These are phyloP conservation scores for Globisporangium takayamanum DNA, from an alignment of 352 stramenopile species.

Conservation along the genomic window DNA sequence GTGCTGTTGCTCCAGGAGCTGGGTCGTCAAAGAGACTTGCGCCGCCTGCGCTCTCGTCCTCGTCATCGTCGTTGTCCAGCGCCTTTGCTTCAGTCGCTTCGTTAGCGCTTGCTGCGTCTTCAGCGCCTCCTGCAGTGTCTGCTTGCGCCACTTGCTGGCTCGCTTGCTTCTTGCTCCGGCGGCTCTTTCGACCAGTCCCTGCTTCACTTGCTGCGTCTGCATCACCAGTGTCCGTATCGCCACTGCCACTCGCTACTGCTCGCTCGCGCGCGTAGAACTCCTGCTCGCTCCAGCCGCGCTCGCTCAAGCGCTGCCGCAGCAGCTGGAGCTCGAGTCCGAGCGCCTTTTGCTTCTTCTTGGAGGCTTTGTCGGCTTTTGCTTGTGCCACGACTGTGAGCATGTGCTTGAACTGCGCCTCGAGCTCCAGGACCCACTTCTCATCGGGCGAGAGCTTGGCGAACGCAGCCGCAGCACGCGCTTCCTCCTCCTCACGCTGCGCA, in stretches of 20 bases:
- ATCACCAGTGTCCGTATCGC: neutral
- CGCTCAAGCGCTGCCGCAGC: conserved; percentile 10
- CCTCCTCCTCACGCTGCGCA: conserved; percentile 36
- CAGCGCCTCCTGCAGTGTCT: neutral
- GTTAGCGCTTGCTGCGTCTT: no score
- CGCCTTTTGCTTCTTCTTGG: conserved; percentile 40
- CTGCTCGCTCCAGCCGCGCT: conserved; percentile 17
- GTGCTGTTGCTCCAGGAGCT: neutral
- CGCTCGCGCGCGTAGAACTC: conserved; percentile 9
- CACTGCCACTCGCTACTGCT: neutral
- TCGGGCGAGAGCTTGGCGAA: conserved; percentile 25
- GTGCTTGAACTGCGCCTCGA: conserved; percentile 43
- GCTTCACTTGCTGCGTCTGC: neutral
- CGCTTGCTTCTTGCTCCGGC: conserved; percentile 6
- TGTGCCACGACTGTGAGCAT: conserved; percentile 30
- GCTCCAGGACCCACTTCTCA: conserved; percentile 30
- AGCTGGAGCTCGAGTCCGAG: conserved; percentile 14
- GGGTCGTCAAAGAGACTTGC: neutral
- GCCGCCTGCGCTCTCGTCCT: neutral
- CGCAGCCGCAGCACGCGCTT: conserved; percentile 23
- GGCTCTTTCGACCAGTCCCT: conserved; percentile 8
- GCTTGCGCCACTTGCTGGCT: neutral
- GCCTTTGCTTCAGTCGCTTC: no score
- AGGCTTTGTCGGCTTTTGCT: conserved; percentile 38
- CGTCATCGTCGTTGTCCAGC: neutral